Evolutionary conservation across 1,139 yeast species (phyloP).

Genomic region (Blastobotrys ciferrii): DNA sequence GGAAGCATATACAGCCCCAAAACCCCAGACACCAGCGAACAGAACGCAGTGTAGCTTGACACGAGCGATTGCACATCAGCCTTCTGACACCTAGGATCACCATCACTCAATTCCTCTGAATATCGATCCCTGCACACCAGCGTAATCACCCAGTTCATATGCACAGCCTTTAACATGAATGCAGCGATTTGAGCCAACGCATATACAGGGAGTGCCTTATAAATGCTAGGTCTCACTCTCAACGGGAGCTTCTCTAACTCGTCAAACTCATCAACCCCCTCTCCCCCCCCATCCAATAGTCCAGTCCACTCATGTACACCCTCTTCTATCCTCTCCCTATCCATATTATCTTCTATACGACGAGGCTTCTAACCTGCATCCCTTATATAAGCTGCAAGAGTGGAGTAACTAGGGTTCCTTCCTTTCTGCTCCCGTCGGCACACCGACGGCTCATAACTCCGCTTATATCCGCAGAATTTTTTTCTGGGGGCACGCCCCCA

Average conservation of each 20-base stretch:
- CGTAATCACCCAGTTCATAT: conserved; percentile 25
- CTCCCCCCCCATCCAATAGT: not conserved
- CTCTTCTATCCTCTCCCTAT: not conserved
- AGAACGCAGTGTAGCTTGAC: conserved; percentile 22
- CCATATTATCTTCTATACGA: not conserved
- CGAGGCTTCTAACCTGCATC: not conserved
- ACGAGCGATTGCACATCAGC: conserved; percentile 22
- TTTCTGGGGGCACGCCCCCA: too few relatives aligned
- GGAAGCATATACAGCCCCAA: conserved; percentile 25
- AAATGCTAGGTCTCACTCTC: conserved; percentile 14
- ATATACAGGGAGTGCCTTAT: conserved; percentile 21
- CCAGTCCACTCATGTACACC: not conserved
- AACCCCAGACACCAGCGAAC: conserved; percentile 22
- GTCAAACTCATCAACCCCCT: conserved; percentile 9
- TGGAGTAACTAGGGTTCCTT: too few relatives aligned
- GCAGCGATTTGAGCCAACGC: conserved; percentile 20
- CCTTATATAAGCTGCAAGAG: not conserved
- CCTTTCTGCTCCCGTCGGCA: too few relatives aligned
- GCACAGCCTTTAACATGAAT: conserved; percentile 23
- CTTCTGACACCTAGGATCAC: conserved; percentile 21
- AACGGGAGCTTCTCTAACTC: conserved; percentile 10
- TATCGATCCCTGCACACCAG: conserved; percentile 21
- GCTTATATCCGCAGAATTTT: too few relatives aligned
- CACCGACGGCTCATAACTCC: too few relatives aligned
- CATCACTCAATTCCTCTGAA: conserved; percentile 17